These are phyloP conservation scores for Apophysomyces elegans DNA, from an alignment of 371 early-diverging fungal species.

Conservation along the genomic window DNA sequence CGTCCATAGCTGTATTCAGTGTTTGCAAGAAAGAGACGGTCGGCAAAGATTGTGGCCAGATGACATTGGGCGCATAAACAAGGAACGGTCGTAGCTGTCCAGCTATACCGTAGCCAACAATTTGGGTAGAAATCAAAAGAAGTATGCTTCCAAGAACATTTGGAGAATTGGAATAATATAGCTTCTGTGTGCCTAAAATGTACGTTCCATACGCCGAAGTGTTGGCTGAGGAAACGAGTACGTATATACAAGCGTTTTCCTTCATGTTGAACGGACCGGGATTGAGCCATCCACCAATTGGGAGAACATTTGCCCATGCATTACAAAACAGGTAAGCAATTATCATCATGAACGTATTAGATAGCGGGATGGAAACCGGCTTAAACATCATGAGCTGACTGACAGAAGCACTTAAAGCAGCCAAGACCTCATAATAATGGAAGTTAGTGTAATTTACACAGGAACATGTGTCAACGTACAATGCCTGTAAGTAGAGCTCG, in stretches of 20 bases:
- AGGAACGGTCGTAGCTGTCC: slow-evolving; percentile 81
- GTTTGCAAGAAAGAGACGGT: slow-evolving; percentile 76
- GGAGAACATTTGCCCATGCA: slow-evolving; percentile 35
- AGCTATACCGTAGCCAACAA: slow-evolving; percentile 83
- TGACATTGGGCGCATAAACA: slow-evolving; percentile 83
- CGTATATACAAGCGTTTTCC: slow-evolving; percentile 47
- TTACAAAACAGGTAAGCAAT: slow-evolving; percentile 43
- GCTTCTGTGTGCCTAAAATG: slow-evolving; percentile 59
- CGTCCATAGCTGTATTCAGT: slow-evolving; percentile 64
- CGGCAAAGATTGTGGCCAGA: slow-evolving; percentile 86
- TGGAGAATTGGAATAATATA: slow-evolving; percentile 54
- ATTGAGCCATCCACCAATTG: slow-evolving; percentile 40
- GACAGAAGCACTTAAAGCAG: slow-evolving; percentile 43
- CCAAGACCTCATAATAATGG: slow-evolving; percentile 27
- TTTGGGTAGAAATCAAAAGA: slow-evolving; percentile 66
- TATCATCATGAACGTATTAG: slow-evolving; percentile 49
- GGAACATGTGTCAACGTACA: slow-evolving; percentile 6
- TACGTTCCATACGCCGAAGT: slow-evolving; percentile 52
- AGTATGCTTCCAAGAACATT: slow-evolving; percentile 51
- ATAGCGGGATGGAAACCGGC: slow-evolving; percentile 42
- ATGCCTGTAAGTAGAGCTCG: slow-evolving; percentile 14
- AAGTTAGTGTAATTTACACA: slow-evolving; percentile 1
- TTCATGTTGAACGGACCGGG: slow-evolving; percentile 53
- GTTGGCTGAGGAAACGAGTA: slow-evolving; percentile 44
- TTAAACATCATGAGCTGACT: slow-evolving; percentile 49